These are phyloP conservation scores for Epichloe scottii DNA, from an alignment of 2,329 filamentous ascomycete genomes.

Conservation along the genomic window DNA sequence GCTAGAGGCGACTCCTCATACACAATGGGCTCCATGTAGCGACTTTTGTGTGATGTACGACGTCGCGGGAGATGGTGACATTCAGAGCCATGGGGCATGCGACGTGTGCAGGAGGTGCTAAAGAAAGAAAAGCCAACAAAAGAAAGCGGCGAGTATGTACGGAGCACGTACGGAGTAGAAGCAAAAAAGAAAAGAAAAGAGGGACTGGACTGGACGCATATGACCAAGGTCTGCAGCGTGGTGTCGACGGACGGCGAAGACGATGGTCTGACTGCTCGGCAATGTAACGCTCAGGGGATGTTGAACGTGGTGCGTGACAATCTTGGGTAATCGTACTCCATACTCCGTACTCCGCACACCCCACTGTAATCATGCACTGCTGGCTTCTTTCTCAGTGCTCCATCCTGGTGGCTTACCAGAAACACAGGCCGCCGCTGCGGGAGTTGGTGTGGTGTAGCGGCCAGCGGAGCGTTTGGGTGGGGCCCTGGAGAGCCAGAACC, in stretches of 20 bases:
- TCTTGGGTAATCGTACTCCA: background rate
- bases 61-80: constrained; percentile 13
- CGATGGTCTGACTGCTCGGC: background rate
- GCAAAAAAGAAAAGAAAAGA: background rate
- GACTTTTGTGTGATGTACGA: constrained; percentile 11
- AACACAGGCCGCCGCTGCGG: background rate
- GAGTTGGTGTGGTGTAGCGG: background rate
- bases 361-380: too few species aligned
- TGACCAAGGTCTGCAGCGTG: background rate
- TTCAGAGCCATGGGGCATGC: constrained; percentile 17
- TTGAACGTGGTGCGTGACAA: background rate
- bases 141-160: background rate
- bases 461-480: too few species aligned
- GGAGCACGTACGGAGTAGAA: background rate
- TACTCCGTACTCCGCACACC: too few species aligned
- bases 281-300: background rate
- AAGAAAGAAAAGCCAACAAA: background rate
- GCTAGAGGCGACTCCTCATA: constrained; percentile 80
- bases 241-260: background rate
- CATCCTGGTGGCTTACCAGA: too few species aligned
- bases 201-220: background rate
- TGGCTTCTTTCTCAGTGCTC: too few species aligned
- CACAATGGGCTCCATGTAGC: constrained; percentile 67
- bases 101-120: background rate
- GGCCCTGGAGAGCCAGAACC: too few species aligned